Conservation (phyloP, 306 rosid species). For the Trifolium dubium region DNA sequence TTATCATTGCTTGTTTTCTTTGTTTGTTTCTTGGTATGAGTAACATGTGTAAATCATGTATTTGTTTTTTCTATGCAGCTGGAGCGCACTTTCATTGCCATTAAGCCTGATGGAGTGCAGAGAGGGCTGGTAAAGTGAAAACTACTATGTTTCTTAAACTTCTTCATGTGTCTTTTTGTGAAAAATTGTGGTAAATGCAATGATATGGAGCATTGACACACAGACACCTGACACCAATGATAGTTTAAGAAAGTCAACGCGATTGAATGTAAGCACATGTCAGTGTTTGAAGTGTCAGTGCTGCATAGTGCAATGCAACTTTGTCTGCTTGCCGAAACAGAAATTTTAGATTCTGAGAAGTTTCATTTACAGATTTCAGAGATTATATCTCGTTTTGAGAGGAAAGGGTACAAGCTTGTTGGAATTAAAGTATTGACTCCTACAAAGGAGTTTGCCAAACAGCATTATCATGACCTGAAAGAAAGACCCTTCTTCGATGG, state of each 20-base stretch:
- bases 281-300: background rate
- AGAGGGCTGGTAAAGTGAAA: conserved; percentile 83
- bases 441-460: conserved; percentile 78
- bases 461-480: conserved; percentile 90
- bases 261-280: background rate
- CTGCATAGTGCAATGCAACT: background rate
- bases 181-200: background rate
- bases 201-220: background rate
- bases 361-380: conserved; percentile 70
- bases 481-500: conserved; percentile 94
- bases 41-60: conserved; percentile 15
- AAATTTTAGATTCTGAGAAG: background rate
- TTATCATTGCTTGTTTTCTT: conserved; percentile 3
- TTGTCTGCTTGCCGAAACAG: background rate
- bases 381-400: conserved; percentile 89
- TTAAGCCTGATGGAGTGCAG: conserved; percentile 95
- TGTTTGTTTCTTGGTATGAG: conserved; percentile 21
- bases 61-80: conserved; percentile 40
- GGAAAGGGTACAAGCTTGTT: conserved; percentile 89
- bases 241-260: background rate
- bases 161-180: conserved; percentile 34
- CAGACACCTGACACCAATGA: background rate
- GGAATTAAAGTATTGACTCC: conserved; percentile 84
- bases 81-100: conserved; percentile 96
- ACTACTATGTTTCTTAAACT: conserved; percentile 28